Conservation (phyloP, 1,284 basidiomycete genomes). For the Dichomitus squalens region DNA sequence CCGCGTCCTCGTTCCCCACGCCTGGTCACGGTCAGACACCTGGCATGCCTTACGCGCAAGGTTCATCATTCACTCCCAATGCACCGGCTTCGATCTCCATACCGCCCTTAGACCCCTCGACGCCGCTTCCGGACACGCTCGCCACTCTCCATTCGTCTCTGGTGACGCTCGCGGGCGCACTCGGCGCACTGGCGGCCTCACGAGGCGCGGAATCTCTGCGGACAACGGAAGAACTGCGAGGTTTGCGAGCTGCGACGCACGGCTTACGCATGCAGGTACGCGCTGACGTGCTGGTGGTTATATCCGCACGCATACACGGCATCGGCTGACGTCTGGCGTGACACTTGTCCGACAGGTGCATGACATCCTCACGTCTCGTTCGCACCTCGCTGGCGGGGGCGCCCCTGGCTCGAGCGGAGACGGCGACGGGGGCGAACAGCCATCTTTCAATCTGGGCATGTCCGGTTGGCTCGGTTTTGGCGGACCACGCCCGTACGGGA, state of each 20-base stretch:
- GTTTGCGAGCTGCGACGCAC: constrained; percentile 72
- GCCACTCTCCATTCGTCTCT: constrained; percentile 61
- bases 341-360: constrained; percentile 12
- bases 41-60: constrained; percentile 21
- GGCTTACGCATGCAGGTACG: constrained; percentile 79
- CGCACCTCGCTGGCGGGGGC: constrained; percentile 1
- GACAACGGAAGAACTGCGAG: constrained; percentile 76
- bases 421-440: constrained; percentile 4
- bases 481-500: constrained; percentile 15
- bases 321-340: neutral
- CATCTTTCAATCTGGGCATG: constrained; percentile 8
- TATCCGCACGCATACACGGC: neutral
- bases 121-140: constrained; percentile 63
- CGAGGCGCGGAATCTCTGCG: constrained; percentile 64
- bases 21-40: constrained; percentile 4
- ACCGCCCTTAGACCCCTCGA: constrained; percentile 60
- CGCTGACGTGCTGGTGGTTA: neutral
- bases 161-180: constrained; percentile 50
- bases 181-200: constrained; percentile 31
- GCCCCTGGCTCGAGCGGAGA: constrained; percentile 1
- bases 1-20: constrained; percentile 10
- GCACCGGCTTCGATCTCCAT: constrained; percentile 40
- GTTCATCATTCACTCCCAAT: constrained; percentile 11
- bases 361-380: constrained; percentile 21
- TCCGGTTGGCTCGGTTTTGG: constrained; percentile 19